Base-by-base conservation (phyloP, 2,329 filamentous ascomycete species). In the Septoria petroselini region DNA sequence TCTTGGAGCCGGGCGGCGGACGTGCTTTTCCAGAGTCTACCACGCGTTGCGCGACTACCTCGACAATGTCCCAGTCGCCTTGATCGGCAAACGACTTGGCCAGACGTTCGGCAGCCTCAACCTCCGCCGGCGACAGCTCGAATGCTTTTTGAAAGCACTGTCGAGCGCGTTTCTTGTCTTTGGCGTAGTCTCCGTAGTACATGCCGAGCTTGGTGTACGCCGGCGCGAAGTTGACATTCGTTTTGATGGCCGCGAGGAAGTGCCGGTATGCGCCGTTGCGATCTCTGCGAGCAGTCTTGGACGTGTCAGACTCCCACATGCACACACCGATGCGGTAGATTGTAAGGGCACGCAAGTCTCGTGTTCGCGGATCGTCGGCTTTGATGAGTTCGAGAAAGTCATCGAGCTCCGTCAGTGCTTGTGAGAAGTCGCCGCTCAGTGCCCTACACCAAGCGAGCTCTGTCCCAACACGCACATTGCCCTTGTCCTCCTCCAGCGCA, bases 111-210 rank as follows among this genome's bases (percentile, higher is more conserved):
- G 93, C 93, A 29, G 93, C 89, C 59, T 85, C 77, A 1, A 95
- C 81, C 65, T 98, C 93, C 0, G 87, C 84, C 0, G 89, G 74
- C 0, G 93, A 98, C 2, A 98, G 73, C 68, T 98, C 93, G 41
- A 98, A 87, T 0, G 93, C 93, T 67, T 97, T 96, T 62, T 96
- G 88, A 63, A 97, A 97, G 66, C 91, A 97, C 56, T 87, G 84
- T n/a, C 88, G 80, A 7, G 91, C 89, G 64, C 94, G 79, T 62
- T 84, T 86, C 69, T 84, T 89, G 68, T 97, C 93, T 58, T 84
- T 89, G 48, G 82, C 86, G 65, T 96, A 96, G 63, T 97, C 91
- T 4, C 84, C 83, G 65, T 96, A 98, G 71, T 86, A 98, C 6
- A 91, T 76, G 12, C 93, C 93, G 3, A 98, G 79, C 57, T 84